Evolutionary conservation across 805 yeast species (phyloP).

Genomic region (Kuraishia ogatae): DNA sequence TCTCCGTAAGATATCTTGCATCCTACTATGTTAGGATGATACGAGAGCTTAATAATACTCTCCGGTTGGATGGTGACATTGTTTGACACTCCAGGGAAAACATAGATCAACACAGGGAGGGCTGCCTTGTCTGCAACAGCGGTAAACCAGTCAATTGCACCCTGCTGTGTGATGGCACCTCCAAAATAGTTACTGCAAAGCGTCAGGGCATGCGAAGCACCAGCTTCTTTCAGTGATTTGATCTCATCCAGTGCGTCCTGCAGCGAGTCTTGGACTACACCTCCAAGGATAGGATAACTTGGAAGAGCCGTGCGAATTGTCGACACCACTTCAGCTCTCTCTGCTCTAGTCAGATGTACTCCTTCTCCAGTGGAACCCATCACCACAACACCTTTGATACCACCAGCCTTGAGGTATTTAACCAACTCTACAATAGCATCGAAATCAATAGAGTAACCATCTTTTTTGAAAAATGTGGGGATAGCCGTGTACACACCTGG

Average conservation of each 20-base stretch:
- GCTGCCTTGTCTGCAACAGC: constrained; percentile 33
- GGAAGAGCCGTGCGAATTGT: constrained; percentile 27
- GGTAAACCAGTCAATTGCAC: constrained; percentile 34
- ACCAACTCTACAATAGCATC: constrained; percentile 39
- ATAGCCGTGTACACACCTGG: constrained; percentile 44
- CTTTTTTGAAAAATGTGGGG: constrained; percentile 43
- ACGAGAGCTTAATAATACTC: constrained; percentile 31
- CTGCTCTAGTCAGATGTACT: constrained; percentile 37
- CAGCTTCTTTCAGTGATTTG: constrained; percentile 24
- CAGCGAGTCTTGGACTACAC: constrained; percentile 37
- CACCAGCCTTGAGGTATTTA: constrained; percentile 29
- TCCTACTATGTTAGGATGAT: constrained; percentile 40
- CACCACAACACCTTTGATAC: constrained; percentile 38
- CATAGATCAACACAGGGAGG: constrained; percentile 36
- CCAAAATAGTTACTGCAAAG: constrained; percentile 44
- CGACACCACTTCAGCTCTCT: constrained; percentile 27
- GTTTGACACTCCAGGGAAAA: constrained; percentile 43
- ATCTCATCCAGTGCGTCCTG: constrained; percentile 35
- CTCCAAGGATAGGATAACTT: constrained; percentile 35
- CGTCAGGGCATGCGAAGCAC: constrained; percentile 30
- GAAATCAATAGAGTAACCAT: constrained; percentile 29
- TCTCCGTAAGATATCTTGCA: constrained; percentile 44
- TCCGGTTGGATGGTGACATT: constrained; percentile 26
- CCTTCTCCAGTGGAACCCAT: constrained; percentile 52
- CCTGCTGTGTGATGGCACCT: constrained; percentile 32